A percentile compares a stretch with the other conserved stretches of the same genome.
These are phyloP conservation scores for Teunomyces tritomae DNA, from an alignment of 805 yeast species.

Conservation along the genomic window DNA sequence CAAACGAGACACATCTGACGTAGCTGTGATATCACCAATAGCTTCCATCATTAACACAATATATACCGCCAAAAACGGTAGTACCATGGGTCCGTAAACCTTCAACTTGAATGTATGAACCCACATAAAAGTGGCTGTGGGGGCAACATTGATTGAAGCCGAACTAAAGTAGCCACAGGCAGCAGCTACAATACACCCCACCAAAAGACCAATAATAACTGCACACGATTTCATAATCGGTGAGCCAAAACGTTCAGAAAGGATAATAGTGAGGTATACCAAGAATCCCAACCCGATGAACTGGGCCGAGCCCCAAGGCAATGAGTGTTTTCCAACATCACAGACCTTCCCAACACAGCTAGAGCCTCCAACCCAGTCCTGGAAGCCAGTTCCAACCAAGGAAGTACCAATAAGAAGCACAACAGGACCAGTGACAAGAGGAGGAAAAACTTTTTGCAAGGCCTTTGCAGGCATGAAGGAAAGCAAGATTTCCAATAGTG, in stretches of 20 bases:
- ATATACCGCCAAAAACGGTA: conserved; percentile 83
- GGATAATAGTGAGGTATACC: conserved; percentile 68
- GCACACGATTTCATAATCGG: conserved; percentile 96
- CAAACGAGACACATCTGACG: conserved; percentile 84
- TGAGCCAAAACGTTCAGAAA: conserved; percentile 85
- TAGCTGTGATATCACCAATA: conserved; percentile 92
- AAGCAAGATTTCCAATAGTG: conserved; percentile 65
- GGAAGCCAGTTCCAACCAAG: conserved; percentile 68
- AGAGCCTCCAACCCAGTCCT: conserved; percentile 87
- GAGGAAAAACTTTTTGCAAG: conserved; percentile 77
- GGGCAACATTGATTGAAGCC: conserved; percentile 61
- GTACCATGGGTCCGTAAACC: conserved; percentile 80
- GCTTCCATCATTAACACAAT: conserved; percentile 87
- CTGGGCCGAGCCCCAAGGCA: conserved; percentile 82
- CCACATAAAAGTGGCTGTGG: conserved; percentile 84
- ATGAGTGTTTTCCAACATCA: conserved; percentile 33
- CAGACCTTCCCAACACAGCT: conserved; percentile 48
- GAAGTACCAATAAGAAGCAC: conserved; percentile 78
- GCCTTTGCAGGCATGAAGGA: conserved; percentile 75
- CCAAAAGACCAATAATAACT: conserved; percentile 76
- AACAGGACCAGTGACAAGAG: conserved; percentile 91
- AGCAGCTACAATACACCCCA: conserved; percentile 91
- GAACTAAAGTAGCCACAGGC: conserved; percentile 79
- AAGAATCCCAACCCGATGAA: conserved; percentile 85
- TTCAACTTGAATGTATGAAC: conserved; percentile 74